A percentile compares a stretch with the other conserved stretches of the same genome.
Conservation (phyloP, 2,329 filamentous ascomycete species). For the Fusarium temperatum region DNA sequence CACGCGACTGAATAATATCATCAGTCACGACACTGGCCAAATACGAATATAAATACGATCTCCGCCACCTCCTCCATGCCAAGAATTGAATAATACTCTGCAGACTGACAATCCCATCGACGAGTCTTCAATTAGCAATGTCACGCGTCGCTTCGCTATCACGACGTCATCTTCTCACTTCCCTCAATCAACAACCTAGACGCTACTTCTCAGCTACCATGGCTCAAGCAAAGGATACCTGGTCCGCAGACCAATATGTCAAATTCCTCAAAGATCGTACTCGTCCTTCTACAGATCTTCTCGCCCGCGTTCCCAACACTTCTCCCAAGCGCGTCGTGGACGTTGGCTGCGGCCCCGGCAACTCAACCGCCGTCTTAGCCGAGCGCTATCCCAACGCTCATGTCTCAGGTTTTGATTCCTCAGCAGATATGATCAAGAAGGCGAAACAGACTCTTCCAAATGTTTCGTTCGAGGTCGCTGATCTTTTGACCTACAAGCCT, state of each 20-base stretch:
- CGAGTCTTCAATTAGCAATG: not conserved
- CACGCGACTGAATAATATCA: not conserved
- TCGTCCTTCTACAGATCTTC: constrained; percentile 61
- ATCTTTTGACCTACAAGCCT: constrained; percentile 54
- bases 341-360: constrained; percentile 68
- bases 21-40: not conserved
- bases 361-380: constrained; percentile 61
- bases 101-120: not conserved
- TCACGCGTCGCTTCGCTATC: not conserved
- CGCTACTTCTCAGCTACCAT: constrained; percentile 7
- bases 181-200: not conserved
- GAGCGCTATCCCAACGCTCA: constrained; percentile 56
- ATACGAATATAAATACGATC: not conserved
- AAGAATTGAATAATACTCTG: not conserved
- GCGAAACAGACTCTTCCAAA: constrained; percentile 53
- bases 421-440: constrained; percentile 62
- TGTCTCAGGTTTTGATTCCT: constrained; percentile 63
- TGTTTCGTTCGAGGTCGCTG: constrained; percentile 56
- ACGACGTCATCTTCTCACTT: constrained; percentile 13
- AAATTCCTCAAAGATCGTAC: constrained; percentile 64
- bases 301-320: constrained; percentile 56
- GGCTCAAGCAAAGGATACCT: constrained; percentile 42
- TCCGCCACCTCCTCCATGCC: accelerated
- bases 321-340: constrained; percentile 60
- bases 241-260: constrained; percentile 66